Conservation (phyloP, 257 asterid genomes). For the Scutellaria minor region DNA sequence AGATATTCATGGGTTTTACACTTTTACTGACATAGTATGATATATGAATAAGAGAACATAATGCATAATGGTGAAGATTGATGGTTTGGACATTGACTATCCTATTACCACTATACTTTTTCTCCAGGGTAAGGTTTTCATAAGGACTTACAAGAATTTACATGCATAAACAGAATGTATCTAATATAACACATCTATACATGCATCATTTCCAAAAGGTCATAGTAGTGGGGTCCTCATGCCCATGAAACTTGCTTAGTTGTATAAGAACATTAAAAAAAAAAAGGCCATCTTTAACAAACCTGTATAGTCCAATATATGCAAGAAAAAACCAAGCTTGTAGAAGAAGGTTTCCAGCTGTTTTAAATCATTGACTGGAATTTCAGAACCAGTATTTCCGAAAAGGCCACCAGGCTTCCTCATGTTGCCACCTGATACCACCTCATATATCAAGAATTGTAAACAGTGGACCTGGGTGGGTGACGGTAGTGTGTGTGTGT, state of each 20-base stretch:
- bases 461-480: constrained; percentile 84
- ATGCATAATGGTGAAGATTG: constrained; percentile 28
- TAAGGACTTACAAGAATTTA: constrained; percentile 5
- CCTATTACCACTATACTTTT: neutral
- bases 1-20: constrained; percentile 5
- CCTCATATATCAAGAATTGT: constrained; percentile 97
- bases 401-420: constrained; percentile 98
- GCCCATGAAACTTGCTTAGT: constrained; percentile 13
- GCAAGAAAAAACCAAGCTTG: constrained; percentile 99
- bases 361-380: constrained; percentile 89
- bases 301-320: constrained; percentile 94
- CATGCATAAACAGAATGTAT: constrained; percentile 15
- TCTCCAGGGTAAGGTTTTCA: constrained; percentile 16
- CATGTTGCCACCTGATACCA: constrained; percentile 98
- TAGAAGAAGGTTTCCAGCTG: constrained; percentile 96
- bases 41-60: neutral
- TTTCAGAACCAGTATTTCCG: constrained; percentile 94
- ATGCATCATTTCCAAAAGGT: constrained; percentile 12
- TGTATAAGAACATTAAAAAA: neutral
- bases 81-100: constrained; percentile 15
- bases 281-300: constrained; percentile 9
- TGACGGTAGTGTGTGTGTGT: constrained; percentile 3
- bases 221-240: constrained; percentile 9
- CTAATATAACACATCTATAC: neutral
- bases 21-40: constrained; percentile 13